These are phyloP conservation scores for Phytophthora podocarpi DNA, from an alignment of 352 stramenopile genomes.

Conservation along the genomic window DNA sequence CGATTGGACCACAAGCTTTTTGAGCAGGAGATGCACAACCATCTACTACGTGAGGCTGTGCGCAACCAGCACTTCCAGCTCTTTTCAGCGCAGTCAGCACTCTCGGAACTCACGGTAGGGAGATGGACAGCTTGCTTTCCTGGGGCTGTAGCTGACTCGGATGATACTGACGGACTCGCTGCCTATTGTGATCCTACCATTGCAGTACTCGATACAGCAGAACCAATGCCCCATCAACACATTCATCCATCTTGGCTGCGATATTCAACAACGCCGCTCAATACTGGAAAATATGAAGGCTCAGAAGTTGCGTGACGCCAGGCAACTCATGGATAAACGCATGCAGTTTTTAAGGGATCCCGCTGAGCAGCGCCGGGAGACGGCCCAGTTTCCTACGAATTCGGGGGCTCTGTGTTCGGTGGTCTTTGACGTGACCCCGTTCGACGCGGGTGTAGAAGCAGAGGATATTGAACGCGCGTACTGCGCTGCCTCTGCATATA, in stretches of 20 bases:
- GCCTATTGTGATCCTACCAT: too few relatives aligned
- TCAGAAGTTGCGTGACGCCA: constrained; percentile 52
- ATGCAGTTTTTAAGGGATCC: constrained; percentile 49
- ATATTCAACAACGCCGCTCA: constrained; percentile 36
- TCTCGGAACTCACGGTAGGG: constrained; percentile 49
- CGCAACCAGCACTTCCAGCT: constrained; percentile 56
- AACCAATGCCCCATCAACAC: constrained; percentile 46
- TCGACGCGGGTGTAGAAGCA: constrained; percentile 20
- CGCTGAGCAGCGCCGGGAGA: constrained; percentile 29
- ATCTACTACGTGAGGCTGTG: constrained; percentile 46
- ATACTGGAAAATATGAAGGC: constrained; percentile 50
- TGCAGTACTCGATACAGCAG: constrained; percentile 35
- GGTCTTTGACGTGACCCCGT: constrained; percentile 36
- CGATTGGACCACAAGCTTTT: constrained; percentile 31
- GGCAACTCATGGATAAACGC: constrained; percentile 50
- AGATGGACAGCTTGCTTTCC: too few relatives aligned
- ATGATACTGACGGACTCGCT: too few relatives aligned
- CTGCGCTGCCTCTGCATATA: constrained; percentile 10
- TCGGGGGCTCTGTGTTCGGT: constrained; percentile 38
- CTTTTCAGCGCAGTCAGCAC: constrained; percentile 46
- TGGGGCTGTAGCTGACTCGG: too few relatives aligned
- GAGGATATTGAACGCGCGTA: constrained; percentile 20
- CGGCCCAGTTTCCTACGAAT: constrained; percentile 35
- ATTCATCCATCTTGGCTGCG: constrained; percentile 49
- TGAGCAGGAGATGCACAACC: constrained; percentile 51